Evolutionary conservation across 176 grass and related monocot genomes (phyloP).

Genomic region (Triticum urartu): DNA sequence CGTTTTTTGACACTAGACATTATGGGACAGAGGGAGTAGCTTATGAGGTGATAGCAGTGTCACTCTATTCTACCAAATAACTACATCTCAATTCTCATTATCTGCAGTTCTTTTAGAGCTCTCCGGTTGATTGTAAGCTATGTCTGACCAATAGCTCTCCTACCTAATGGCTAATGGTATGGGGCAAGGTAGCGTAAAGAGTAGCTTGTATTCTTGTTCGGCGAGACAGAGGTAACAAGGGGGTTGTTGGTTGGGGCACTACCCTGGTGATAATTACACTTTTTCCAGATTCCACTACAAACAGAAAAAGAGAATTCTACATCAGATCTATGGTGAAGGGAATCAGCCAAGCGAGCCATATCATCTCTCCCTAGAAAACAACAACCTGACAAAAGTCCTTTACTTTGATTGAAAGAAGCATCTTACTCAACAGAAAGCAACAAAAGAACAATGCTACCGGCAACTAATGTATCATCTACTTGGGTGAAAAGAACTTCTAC

Average conservation of each 20-base stretch:
- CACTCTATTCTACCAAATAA: background rate
- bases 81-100: background rate
- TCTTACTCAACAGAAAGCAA: conserved; percentile 18
- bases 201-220: conserved; percentile 24
- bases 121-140: conserved; percentile 9
- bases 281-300: conserved; percentile 27
- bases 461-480: conserved; percentile 6
- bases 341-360: background rate
- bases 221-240: background rate
- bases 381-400: conserved; percentile 25
- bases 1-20: no score
- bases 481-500: background rate
- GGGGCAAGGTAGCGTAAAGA: background rate
- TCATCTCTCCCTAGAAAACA: conserved; percentile 15
- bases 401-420: conserved; percentile 16
- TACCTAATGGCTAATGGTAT: conserved; percentile 8
- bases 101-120: background rate
- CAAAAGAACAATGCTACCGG: background rate
- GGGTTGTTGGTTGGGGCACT: background rate
- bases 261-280: background rate
- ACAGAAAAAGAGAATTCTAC: conserved; percentile 15
- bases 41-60: background rate
- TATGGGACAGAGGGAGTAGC: background rate
- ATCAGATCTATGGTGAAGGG: background rate
- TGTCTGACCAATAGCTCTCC: conserved; percentile 19